Percentiles rank a stretch among this genome's conserved stretches.
Evolutionary conservation across 1,139 yeast genomes (phyloP).

Genomic region (Magnusiomyces magnusii): DNA sequence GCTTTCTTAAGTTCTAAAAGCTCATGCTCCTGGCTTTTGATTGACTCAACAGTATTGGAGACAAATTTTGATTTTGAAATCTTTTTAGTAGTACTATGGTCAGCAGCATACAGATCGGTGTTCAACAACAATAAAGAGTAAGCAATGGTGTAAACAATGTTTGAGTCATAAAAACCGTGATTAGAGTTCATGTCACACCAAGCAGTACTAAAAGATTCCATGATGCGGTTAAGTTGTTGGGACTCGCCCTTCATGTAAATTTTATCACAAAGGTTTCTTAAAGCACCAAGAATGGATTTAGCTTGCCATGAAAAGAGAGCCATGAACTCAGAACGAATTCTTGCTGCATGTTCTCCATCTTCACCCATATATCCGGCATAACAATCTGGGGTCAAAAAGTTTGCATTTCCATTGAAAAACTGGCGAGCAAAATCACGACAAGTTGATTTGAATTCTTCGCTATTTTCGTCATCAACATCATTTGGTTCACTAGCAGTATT

Average conservation of each 20-base stretch:
- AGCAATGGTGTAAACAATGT: conserved; percentile 62
- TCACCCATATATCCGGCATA: conserved; percentile 31
- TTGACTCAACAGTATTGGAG: conserved; percentile 27
- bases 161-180: conserved; percentile 47
- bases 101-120: conserved; percentile 35
- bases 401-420: conserved; percentile 24
- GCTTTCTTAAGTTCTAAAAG: not conserved
- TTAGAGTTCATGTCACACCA: conserved; percentile 48
- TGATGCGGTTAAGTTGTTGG: conserved; percentile 66
- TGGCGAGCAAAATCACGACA: conserved; percentile 18
- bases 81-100: conserved; percentile 31
- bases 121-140: conserved; percentile 67
- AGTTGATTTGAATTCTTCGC: not conserved
- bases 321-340: conserved; percentile 28
- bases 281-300: conserved; percentile 38
- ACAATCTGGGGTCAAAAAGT: conserved; percentile 23
- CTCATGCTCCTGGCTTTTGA: conserved; percentile 13
- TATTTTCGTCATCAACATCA: not conserved
- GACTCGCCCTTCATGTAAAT: conserved; percentile 75
- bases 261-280: conserved; percentile 55
- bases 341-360: conserved; percentile 19
- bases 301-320: conserved; percentile 27
- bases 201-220: conserved; percentile 59
- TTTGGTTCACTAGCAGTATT: not conserved
- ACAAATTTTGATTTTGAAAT: conserved; percentile 31